Conservation (phyloP, 2,329 filamentous ascomycete genomes). For the Volutella citrinella region DNA sequence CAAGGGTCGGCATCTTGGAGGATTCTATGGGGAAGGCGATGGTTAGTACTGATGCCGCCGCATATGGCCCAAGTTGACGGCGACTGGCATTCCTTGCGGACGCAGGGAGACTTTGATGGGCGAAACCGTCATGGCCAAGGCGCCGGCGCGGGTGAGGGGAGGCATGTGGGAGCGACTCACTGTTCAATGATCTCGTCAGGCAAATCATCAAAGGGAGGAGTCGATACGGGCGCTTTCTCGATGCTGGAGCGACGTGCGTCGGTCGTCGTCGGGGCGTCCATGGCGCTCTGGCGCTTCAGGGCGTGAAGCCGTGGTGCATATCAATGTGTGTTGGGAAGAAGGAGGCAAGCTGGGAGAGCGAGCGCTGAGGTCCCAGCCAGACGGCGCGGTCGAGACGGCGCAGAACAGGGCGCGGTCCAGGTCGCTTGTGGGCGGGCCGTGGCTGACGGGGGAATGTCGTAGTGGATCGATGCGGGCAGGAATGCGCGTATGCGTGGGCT, state of each 20-base stretch:
- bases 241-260: constrained; percentile 32
- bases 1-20: constrained; percentile 58
- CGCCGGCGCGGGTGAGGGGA: constrained; percentile 1
- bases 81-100: constrained; percentile 2
- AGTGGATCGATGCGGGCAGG: no score
- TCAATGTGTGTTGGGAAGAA: constrained; percentile 16
- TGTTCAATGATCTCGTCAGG: constrained; percentile 70
- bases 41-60: no score
- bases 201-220: constrained; percentile 50
- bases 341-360: background rate
- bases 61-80: no score
- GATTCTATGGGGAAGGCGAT: constrained; percentile 45
- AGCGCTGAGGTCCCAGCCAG: background rate
- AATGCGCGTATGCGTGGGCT: no score
- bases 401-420: no score
- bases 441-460: no score
- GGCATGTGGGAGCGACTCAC: constrained; percentile 44
- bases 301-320: constrained; percentile 19
- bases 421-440: no score
- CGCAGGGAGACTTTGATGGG: no score
- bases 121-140: constrained; percentile 4
- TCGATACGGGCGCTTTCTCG: constrained; percentile 29
- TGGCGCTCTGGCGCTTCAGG: constrained; percentile 26
- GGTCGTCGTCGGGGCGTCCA: constrained; percentile 26
- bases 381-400: no score